These are phyloP conservation scores for Aspergillus nomiae DNA, from an alignment of 2,329 filamentous ascomycete genomes.

Conservation along the genomic window DNA sequence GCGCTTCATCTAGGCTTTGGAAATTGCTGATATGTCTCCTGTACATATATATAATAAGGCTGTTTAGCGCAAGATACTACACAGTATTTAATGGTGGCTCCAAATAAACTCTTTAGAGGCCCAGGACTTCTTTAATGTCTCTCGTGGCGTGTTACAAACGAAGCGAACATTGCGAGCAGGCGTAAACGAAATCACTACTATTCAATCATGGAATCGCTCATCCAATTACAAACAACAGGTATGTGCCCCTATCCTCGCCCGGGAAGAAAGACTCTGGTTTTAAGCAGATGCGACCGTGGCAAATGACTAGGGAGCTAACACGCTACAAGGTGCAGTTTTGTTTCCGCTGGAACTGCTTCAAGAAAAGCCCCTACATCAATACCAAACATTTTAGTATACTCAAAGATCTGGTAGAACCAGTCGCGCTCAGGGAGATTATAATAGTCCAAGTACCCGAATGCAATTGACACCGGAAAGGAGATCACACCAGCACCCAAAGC, in stretches of 20 bases:
- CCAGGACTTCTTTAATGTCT: no score
- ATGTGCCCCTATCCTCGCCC: no score
- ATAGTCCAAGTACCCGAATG: not conserved
- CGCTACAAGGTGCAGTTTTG: not conserved
- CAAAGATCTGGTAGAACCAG: not conserved
- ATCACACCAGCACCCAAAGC: not conserved
- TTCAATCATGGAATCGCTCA: no score
- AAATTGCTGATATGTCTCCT: rapidly evolving
- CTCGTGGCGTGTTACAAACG: no score
- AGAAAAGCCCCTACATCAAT: not conserved
- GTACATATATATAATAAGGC: rapidly evolving
- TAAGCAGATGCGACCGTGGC: no score
- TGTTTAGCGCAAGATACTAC: rapidly evolving
- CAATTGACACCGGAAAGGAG: not conserved
- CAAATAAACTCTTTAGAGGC: no score
- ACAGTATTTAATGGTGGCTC: rapidly evolving
- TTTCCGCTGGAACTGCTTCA: not conserved
- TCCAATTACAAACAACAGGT: no score
- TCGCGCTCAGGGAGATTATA: not conserved
- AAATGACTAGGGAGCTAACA: no score
- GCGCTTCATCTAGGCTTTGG: no score
- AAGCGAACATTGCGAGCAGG: no score
- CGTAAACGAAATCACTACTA: no score
- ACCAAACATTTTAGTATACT: not conserved
- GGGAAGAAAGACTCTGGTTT: no score